Evolutionary conservation across 106 monocot species (phyloP).

Genomic region (Dendrobium chrysotoxum): DNA sequence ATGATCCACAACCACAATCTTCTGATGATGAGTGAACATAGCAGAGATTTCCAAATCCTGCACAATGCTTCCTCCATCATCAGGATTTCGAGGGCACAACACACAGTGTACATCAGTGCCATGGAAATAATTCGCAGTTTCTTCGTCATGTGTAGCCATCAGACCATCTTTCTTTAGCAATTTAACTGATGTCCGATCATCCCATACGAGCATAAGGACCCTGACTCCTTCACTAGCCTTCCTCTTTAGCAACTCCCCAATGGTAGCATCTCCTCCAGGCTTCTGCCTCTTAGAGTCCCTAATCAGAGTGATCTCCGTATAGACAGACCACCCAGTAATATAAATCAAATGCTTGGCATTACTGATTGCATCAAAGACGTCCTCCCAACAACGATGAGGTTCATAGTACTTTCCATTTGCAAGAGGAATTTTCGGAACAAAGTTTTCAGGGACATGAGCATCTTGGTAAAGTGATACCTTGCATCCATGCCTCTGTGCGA

Average conservation of each 20-base stretch:
- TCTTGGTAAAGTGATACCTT: constrained; percentile 22
- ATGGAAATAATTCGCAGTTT: constrained; percentile 15
- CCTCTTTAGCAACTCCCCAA: constrained; percentile 22
- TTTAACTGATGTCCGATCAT: constrained; percentile 23
- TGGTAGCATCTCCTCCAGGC: constrained; percentile 24
- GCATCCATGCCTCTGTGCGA: constrained; percentile 19
- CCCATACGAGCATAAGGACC: constrained; percentile 31
- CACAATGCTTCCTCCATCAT: constrained; percentile 24
- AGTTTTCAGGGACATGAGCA: constrained; percentile 21
- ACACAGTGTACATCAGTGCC: constrained; percentile 21
- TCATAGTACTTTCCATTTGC: constrained; percentile 17
- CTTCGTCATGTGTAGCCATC: constrained; percentile 28
- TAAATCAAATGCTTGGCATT: constrained; percentile 25
- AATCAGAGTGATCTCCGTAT: constrained; percentile 20
- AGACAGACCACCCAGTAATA: constrained; percentile 29
- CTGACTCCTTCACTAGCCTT: constrained; percentile 27
- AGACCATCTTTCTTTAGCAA: constrained; percentile 21
- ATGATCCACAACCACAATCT: constrained; percentile 30
- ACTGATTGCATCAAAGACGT: constrained; percentile 24
- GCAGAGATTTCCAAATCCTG: constrained; percentile 23
- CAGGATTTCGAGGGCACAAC: constrained; percentile 22
- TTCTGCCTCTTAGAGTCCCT: constrained; percentile 24
- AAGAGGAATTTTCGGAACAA: constrained; percentile 25
- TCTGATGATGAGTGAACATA: constrained; percentile 32
- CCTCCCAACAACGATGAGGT: constrained; percentile 24